These are phyloP conservation scores for Debaryomyces robertsiae DNA, from an alignment of 1,139 yeast genomes.

Conservation along the genomic window DNA sequence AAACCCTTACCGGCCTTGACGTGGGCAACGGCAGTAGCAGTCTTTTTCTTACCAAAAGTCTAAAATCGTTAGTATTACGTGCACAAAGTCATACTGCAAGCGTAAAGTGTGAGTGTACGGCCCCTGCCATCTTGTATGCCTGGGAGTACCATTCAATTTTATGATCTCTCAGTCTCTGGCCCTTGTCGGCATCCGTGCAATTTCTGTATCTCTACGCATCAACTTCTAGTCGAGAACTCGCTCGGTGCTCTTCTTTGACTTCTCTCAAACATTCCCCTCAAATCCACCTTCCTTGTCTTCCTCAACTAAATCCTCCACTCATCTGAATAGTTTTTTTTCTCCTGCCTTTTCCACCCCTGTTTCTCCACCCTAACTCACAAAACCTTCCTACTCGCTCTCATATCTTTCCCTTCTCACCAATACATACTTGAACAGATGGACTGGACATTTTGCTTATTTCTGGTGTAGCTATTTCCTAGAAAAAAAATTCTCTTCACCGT, in stretches of 20 bases:
- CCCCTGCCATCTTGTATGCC: too few species aligned
- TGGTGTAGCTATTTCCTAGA: slow-evolving; percentile 14
- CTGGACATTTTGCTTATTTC: slow-evolving; percentile 47
- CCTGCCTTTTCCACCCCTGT: not conserved
- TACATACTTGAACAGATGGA: slow-evolving; percentile 74
- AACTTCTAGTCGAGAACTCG: too few species aligned
- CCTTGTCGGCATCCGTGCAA: too few species aligned
- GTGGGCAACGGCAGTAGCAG: slow-evolving; percentile 99
- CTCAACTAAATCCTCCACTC: too few species aligned
- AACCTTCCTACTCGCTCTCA: slow-evolving; percentile 2
- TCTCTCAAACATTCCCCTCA: not conserved
- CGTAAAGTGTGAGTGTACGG: too few species aligned
- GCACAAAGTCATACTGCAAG: too few species aligned
- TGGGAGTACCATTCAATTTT: too few species aligned
- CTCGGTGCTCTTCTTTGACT: not conserved
- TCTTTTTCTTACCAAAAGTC: slow-evolving; percentile 99
- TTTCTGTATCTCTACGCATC: too few species aligned
- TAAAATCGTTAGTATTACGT: slow-evolving; percentile 44
- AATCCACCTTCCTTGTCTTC: too few species aligned
- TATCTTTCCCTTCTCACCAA: slow-evolving; percentile 3
- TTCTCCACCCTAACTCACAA: not conserved
- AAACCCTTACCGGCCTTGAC: slow-evolving; percentile 99
- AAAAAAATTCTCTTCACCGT: slow-evolving; percentile 12
- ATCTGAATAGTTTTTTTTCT: too few species aligned
- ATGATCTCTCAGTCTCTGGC: too few species aligned